Evolutionary conservation across 805 yeast genomes (phyloP).

Genomic region (Candida maltosa): DNA sequence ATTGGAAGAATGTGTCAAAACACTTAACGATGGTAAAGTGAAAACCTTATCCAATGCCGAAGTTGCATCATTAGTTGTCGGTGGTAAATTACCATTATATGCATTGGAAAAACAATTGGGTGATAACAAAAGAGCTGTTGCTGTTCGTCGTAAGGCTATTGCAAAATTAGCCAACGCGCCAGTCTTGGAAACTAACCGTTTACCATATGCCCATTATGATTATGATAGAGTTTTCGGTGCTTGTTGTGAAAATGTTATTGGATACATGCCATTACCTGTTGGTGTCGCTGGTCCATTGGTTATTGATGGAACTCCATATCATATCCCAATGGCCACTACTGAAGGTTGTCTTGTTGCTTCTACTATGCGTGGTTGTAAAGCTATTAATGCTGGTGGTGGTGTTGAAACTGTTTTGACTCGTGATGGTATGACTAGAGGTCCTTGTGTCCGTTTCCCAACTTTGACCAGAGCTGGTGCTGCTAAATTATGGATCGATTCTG

Average conservation of each 20-base stretch:
- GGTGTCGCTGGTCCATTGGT: constrained; percentile 97
- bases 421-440: constrained; percentile 99
- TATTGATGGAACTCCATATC: constrained; percentile 83
- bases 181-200: constrained; percentile 61
- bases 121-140: constrained; percentile 89
- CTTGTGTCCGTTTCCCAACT: constrained; percentile 87
- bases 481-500: constrained; percentile 92
- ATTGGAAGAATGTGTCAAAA: constrained; percentile 58
- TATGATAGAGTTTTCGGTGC: constrained; percentile 97
- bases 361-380: constrained; percentile 98
- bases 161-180: constrained; percentile 81
- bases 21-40: constrained; percentile 70
- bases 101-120: constrained; percentile 90
- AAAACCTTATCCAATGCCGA: constrained; percentile 68
- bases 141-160: constrained; percentile 88
- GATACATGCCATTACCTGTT: constrained; percentile 92
- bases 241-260: constrained; percentile 98
- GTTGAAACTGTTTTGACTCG: constrained; percentile 85
- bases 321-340: constrained; percentile 98
- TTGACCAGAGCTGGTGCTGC: constrained; percentile 90
- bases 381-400: constrained; percentile 96
- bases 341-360: constrained; percentile 99
- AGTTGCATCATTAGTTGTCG: constrained; percentile 63
- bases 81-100: constrained; percentile 84
- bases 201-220: constrained; percentile 84